Base-by-base conservation (phyloP, 2,329 filamentous ascomycete genomes). In the Aspergillus intermedius region DNA sequence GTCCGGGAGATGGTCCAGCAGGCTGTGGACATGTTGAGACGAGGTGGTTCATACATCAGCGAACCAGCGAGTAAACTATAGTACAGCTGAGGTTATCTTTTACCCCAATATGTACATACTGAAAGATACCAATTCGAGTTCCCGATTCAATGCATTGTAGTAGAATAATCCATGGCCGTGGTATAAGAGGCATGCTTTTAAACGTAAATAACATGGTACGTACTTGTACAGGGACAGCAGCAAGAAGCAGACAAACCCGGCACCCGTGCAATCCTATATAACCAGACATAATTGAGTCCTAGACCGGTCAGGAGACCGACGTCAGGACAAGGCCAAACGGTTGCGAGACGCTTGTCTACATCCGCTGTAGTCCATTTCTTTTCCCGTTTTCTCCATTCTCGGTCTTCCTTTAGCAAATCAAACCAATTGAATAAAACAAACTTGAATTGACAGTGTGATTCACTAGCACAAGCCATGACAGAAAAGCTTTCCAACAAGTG, bases 1-100 rank as follows among this genome's bases (percentile, higher is more conserved):
- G 83, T 97, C n/a, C 79, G 83, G 52, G 89, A 94, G 57, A 96
- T 97, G 89, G 87, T 95, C 8, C 71, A 73, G 17, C 84, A 91
- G 66, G 88, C 88, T 1, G 82, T 83, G 7, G 77, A 79, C 1
- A 81, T 85, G 75, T 63, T 94, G 59, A 81, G 75, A 66, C 64
- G 77, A 23, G 86, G 83, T 3, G 72, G 77, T 35, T 69, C 70
- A 2, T 91, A 87, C 68, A 65, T 91, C 22, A 19, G 15, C 13
- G 58, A 62, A 10, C 56, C 54, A 28, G 51, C 58, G 10, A 78
- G 74, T 52, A 77, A 74, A 53, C 59, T 79, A 49, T 78, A 64
- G 10, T 10, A 6, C 23, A 63, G 49, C 28, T n/a, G n/a, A 13
- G n/a, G 42, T 46, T 39, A 22, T 21, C 46, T 52, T 52, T 50